Evolutionary conservation across 1,284 basidiomycete genomes (phyloP).

Genomic region (Puccinia polysora): DNA sequence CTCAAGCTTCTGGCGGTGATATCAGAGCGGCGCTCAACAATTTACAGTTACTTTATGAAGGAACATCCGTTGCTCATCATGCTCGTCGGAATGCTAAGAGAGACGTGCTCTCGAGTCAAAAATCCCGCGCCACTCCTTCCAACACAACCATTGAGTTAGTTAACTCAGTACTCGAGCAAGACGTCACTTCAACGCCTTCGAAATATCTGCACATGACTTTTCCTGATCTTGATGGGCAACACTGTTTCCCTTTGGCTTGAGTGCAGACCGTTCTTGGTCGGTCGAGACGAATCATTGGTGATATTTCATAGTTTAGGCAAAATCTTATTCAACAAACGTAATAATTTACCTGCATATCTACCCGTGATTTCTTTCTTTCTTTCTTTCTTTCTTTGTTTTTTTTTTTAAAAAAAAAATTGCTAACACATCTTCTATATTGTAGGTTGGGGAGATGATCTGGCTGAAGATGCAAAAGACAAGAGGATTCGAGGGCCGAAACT

Average conservation of each 20-base stretch:
- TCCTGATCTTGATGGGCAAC: too few relatives aligned
- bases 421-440: too few relatives aligned
- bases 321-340: slow-evolving; percentile 90
- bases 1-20: slow-evolving; percentile 78
- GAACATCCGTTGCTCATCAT: too few relatives aligned
- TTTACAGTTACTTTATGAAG: slow-evolving; percentile 65
- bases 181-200: too few relatives aligned
- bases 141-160: too few relatives aligned
- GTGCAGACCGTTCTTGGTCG: slow-evolving; percentile 58
- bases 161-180: too few relatives aligned
- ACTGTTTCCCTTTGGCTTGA: background rate
- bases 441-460: slow-evolving; percentile 50
- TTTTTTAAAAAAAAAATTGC: too few relatives aligned
- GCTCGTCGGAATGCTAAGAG: too few relatives aligned
- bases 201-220: too few relatives aligned
- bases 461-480: slow-evolving; percentile 51
- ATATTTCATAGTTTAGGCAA: slow-evolving; percentile 92
- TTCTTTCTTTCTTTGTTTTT: background rate
- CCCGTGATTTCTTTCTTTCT: background rate
- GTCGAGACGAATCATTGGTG: slow-evolving; percentile 76
- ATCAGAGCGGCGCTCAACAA: slow-evolving; percentile 87
- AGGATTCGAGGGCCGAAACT: slow-evolving; percentile 45
- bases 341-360: slow-evolving; percentile 48
- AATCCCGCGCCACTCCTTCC: too few relatives aligned
- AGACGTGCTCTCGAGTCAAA: too few relatives aligned